Evolutionary conservation across 441 rosid species (phyloP).

Genomic region (Cnidoscolus chayamansa): DNA sequence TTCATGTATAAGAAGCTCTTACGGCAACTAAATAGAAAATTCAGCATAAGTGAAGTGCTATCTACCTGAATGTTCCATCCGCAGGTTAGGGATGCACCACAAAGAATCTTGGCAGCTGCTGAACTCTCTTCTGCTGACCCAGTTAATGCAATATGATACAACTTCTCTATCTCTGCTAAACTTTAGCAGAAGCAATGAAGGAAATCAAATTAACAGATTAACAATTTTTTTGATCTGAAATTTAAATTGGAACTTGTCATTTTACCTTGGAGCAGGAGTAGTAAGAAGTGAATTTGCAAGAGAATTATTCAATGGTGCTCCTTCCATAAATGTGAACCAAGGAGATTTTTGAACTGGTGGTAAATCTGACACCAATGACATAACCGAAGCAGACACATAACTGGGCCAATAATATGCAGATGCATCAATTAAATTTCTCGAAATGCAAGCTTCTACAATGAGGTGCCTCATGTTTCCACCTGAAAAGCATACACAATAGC

Average conservation of each 20-base stretch:
- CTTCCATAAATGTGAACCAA: constrained; percentile 63
- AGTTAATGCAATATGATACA: constrained; percentile 52
- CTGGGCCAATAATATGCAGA: constrained; percentile 67
- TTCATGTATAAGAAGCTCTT: background rate
- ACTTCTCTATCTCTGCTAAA: constrained; percentile 55
- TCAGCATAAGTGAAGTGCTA: constrained; percentile 10
- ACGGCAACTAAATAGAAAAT: constrained; percentile 5
- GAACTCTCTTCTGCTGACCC: constrained; percentile 54
- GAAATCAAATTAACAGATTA: constrained; percentile 20
- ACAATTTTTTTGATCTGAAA: background rate
- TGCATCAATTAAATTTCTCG: constrained; percentile 56
- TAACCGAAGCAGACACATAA: constrained; percentile 42
- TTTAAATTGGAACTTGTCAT: constrained; percentile 14
- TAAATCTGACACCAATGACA: constrained; percentile 35
- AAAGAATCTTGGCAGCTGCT: constrained; percentile 63
- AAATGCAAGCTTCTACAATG: constrained; percentile 72
- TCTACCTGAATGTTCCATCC: constrained; percentile 79
- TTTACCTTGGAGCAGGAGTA: constrained; percentile 61
- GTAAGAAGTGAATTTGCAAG: constrained; percentile 42
- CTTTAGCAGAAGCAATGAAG: constrained; percentile 35
- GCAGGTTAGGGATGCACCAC: constrained; percentile 56
- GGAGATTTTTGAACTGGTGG: constrained; percentile 47
- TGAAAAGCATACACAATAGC: constrained; percentile 24
- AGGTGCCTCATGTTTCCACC: constrained; percentile 72
- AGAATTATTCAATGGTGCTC: constrained; percentile 44